Evolutionary conservation across 495 filamentous ascomycete species (phyloP), one percentile per base, ranked within the genome.

Genomic region (Aspergillus heteromorphus): DNA sequence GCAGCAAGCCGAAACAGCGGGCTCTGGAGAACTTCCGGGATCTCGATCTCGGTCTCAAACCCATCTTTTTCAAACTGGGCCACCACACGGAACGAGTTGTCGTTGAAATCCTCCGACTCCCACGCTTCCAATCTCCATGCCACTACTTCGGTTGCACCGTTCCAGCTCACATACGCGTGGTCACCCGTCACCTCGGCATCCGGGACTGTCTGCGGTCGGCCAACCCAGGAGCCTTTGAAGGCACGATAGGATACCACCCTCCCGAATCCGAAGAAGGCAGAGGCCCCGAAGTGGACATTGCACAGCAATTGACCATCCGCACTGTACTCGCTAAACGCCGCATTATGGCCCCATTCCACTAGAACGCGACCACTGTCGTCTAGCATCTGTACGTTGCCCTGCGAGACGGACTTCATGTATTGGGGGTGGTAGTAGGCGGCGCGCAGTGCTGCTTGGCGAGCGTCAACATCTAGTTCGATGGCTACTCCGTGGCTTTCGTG

Each of bases 321-420:
- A 0, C 69, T 73, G 59, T 76, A 84, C 56, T 87, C 82, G 1
- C 76, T 84, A 50, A 78, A 73, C 6, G 76, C 76, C 0, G 79
- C 75, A 34, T 73, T 73, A 36, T 79, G 78, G 7, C 81, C 82
- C 81, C 80, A 85, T 49, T 78, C 80, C 13, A 84, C 73, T 11
- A 84, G 62, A 7, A 76, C 71, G 36, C 83, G 80, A 0, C 79
- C 81, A 9, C 49, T 65, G 48, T 71, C 61, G 0, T 76, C 76
- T 0, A 86, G 68, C 3, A 81, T 51, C 59, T 86, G 83, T 17
- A 81, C 61, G 53, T 79, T 83, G 4, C 83, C 83, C 59, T 85
- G 82, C 5, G 79, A 82, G 6, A 74, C 76, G 7, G 77, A 69
- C 42, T 75, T 62, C 23, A 70, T 29, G 8, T 60, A 56, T 11